A percentile compares a stretch with the other conserved stretches of the same genome.
phyloP scores from a whole-genome alignment of 257 asterid genomes.

The Nicotiana sylvestris region DNA sequence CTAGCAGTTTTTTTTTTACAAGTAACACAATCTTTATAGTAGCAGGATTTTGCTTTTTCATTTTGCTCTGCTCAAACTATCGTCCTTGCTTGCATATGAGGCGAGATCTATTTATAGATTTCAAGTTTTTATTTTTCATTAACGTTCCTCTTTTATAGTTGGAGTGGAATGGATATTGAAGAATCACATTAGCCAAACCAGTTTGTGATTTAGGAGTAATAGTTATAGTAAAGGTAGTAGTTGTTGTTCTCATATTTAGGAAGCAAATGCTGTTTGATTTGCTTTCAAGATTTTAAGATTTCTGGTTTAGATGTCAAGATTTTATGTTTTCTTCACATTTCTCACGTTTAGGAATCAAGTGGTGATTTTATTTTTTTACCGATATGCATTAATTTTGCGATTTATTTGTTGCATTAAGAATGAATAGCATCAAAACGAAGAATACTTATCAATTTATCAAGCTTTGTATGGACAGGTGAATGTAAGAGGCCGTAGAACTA shows the following conservation, averaged over 20 bases:
- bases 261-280: conserved; percentile 3
- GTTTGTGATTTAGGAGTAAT: background rate
- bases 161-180: background rate
- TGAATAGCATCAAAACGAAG: background rate
- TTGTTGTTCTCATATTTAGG: background rate
- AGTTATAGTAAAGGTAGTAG: background rate
- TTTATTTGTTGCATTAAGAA: background rate
- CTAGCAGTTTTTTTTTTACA: background rate
- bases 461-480: conserved; percentile 32
- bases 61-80: background rate
- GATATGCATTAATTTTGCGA: background rate
- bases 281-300: background rate
- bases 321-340: background rate
- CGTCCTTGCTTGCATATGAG: background rate
- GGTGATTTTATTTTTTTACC: background rate
- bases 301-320: background rate
- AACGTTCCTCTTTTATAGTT: background rate
- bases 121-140: background rate
- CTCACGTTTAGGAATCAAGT: background rate
- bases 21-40: background rate
- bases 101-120: background rate
- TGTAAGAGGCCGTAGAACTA: conserved; percentile 24
- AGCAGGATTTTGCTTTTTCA: background rate
- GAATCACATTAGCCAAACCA: background rate
- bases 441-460: background rate